Evolutionary conservation across 208 protist species (phyloP).

Genomic region (Naegleria gruberi): DNA sequence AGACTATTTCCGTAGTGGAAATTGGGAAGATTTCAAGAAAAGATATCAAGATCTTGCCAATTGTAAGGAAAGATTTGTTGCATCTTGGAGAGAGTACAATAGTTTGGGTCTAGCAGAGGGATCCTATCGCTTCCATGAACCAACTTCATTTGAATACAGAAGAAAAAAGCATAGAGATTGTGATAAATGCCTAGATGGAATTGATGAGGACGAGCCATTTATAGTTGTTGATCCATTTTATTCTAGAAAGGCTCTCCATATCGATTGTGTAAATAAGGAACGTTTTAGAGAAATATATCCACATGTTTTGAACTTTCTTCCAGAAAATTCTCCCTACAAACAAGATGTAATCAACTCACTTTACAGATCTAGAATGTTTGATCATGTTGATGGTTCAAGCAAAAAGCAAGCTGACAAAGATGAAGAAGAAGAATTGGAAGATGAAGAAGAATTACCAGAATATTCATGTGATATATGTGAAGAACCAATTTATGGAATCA

Average conservation of each 20-base stretch:
- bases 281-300: neutral
- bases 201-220: neutral
- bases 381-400: too few species aligned
- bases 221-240: neutral
- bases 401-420: neutral
- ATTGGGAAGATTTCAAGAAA: too few species aligned
- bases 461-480: neutral
- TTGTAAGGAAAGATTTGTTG: too few species aligned
- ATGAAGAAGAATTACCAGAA: neutral
- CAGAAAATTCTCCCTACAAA: neutral
- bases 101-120: too few species aligned
- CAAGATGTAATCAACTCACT: neutral
- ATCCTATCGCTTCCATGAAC: too few species aligned
- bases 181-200: neutral
- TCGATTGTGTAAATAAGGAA: neutral
- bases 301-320: neutral
- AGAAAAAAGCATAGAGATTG: too few species aligned
- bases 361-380: too few species aligned
- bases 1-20: neutral
- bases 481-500: neutral
- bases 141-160: too few species aligned
- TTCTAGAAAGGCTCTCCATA: neutral
- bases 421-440: neutral
- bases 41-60: too few species aligned
- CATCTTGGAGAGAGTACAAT: too few species aligned